Evolutionary conservation across 2,329 filamentous ascomycete genomes (phyloP).

Genomic region (Didymella segeticola): DNA sequence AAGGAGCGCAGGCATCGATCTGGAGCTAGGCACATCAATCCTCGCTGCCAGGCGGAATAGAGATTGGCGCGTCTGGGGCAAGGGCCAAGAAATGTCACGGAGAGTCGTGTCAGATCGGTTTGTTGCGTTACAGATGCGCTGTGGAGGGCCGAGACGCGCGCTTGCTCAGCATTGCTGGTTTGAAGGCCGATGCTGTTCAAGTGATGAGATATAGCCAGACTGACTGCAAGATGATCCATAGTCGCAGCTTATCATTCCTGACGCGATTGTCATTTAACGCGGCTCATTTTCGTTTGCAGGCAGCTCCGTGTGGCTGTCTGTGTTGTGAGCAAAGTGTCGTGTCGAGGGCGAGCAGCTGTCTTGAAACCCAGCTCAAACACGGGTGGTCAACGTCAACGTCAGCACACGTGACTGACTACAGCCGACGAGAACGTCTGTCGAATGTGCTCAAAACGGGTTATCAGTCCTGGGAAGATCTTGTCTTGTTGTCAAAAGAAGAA

Average conservation of each 20-base stretch:
- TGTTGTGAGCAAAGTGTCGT: background rate
- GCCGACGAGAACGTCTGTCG: background rate
- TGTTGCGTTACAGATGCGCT: slow-evolving; percentile 30
- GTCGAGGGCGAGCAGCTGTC: background rate
- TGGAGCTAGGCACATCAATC: slow-evolving; percentile 21
- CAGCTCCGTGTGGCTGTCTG: background rate
- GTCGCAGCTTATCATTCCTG: no score
- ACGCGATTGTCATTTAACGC: background rate
- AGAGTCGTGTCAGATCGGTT: slow-evolving; percentile 32
- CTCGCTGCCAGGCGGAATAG: slow-evolving; percentile 14
- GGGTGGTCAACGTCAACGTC: background rate
- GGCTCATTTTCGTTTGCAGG: background rate
- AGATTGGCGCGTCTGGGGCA: slow-evolving; percentile 23
- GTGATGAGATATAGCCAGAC: background rate
- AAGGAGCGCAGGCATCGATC: slow-evolving; percentile 18
- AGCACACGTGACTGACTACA: background rate
- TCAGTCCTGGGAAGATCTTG: background rate
- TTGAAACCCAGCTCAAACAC: slow-evolving; percentile 16
- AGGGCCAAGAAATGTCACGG: slow-evolving; percentile 20
- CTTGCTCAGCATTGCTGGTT: background rate
- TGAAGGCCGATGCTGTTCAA: background rate
- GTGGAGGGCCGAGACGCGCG: slow-evolving; percentile 22
- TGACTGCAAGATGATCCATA: background rate
- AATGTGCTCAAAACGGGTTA: background rate
- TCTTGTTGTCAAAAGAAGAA: background rate